Conservation (phyloP, 2,329 filamentous ascomycete genomes). For the Neophaeococcomyces aloes region DNA sequence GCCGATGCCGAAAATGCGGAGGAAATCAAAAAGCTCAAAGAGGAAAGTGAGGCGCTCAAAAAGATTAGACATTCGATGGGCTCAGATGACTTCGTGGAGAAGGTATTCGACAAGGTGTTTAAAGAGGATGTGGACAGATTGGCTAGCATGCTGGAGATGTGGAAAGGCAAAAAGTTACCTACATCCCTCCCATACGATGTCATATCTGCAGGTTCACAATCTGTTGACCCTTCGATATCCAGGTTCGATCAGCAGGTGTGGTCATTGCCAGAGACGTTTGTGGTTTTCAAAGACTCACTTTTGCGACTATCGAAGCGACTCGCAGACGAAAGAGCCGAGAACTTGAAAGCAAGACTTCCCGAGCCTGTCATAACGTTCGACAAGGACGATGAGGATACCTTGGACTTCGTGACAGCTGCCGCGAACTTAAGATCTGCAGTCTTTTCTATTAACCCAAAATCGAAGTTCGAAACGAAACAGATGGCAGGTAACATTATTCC, state of each 20-base stretch:
- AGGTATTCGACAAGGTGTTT: constrained; percentile 91
- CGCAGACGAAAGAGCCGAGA: constrained; percentile 49
- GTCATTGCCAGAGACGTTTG: constrained; percentile 72
- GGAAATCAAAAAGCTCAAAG: constrained; percentile 78
- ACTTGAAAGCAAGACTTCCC: constrained; percentile 32
- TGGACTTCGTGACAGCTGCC: constrained; percentile 86
- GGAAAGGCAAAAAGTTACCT: constrained; percentile 71
- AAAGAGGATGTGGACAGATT: constrained; percentile 71
- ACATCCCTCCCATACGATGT: constrained; percentile 59
- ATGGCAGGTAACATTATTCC: constrained; percentile 99
- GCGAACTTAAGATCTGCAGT: constrained; percentile 80
- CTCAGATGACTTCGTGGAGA: constrained; percentile 61
- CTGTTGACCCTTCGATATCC: constrained; percentile 43
- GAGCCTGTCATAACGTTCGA: constrained; percentile 70
- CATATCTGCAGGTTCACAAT: constrained; percentile 43
- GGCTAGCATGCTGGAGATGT: constrained; percentile 87
- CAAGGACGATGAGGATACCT: constrained; percentile 89
- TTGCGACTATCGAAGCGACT: constrained; percentile 65
- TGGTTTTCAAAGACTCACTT: constrained; percentile 74
- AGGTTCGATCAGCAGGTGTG: constrained; percentile 65
- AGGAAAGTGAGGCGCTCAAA: constrained; percentile 74
- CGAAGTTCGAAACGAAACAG: constrained; percentile 93
- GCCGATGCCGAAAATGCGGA: constrained; percentile 71
- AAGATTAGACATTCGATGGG: constrained; percentile 73
- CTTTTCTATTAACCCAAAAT: constrained; percentile 82